A percentile compares a stretch with the other conserved stretches of the same genome.
These are phyloP conservation scores for Amylostereum chailletii DNA, from an alignment of 1,284 basidiomycete genomes.

Conservation along the genomic window DNA sequence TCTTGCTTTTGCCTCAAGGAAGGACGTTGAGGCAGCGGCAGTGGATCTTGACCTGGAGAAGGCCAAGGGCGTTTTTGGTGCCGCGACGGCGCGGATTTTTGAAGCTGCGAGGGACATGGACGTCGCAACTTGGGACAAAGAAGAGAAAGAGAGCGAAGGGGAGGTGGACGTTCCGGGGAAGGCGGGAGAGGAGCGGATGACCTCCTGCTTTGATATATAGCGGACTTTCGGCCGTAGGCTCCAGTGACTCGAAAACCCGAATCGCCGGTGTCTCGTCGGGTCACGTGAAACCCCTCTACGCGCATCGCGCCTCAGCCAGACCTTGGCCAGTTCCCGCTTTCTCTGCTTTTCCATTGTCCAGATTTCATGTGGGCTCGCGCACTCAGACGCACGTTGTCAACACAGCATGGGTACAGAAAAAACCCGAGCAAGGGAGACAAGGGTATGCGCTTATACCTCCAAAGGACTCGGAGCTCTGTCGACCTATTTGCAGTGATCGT, in stretches of 20 bases:
- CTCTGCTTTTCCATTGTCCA: not conserved
- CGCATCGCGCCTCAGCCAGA: not conserved
- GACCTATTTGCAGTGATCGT: constrained; percentile 55
- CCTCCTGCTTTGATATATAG: not conserved
- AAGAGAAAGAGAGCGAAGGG: constrained; percentile 1
- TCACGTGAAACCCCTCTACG: not conserved
- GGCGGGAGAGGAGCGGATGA: not conserved
- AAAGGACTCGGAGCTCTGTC: not conserved
- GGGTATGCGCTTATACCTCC: constrained; percentile 24
- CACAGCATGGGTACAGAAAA: not conserved
- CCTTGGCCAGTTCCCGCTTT: not conserved
- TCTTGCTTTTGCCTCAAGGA: constrained; percentile 63
- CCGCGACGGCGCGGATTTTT: constrained; percentile 34
- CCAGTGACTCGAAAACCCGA: not conserved
- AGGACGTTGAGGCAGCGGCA: constrained; percentile 34
- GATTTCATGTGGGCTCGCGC: constrained; percentile 5
- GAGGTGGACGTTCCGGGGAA: not conserved
- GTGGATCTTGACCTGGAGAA: constrained; percentile 48
- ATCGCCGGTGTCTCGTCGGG: not conserved
- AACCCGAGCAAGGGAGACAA: constrained; percentile 41
- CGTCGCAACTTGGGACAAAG: constrained; percentile 1
- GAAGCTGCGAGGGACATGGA: constrained; percentile 24
- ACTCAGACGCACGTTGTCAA: constrained; percentile 1
- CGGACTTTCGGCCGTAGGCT: not conserved
- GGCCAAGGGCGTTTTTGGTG: constrained; percentile 33